Percentiles rank a stretch among this genome's conserved stretches.
Conservation (phyloP, 768 basidiomycete species). For the Trametes coccinea region DNA sequence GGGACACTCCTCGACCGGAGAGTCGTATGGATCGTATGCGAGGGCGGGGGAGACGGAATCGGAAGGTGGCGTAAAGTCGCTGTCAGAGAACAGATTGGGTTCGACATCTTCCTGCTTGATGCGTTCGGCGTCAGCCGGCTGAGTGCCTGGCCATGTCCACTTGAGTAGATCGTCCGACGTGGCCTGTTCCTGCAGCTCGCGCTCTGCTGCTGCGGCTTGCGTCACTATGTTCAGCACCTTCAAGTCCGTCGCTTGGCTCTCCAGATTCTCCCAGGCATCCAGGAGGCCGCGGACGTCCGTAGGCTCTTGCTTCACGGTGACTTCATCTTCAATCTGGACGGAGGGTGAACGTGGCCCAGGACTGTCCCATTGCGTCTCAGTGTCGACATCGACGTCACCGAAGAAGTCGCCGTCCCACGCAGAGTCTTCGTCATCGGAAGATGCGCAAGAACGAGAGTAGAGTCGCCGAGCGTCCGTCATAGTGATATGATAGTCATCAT, state of each 20-base stretch:
- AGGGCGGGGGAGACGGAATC: constrained; percentile 8
- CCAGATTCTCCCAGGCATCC: constrained; percentile 71
- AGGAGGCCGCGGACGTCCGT: constrained; percentile 63
- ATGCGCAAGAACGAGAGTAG: constrained; percentile 25
- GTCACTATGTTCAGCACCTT: constrained; percentile 46
- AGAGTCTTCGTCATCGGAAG: constrained; percentile 30
- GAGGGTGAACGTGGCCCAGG: constrained; percentile 66
- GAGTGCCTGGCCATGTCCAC: constrained; percentile 35
- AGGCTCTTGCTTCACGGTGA: constrained; percentile 58
- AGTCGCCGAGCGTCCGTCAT: constrained; percentile 41
- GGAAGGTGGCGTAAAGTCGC: constrained; percentile 15
- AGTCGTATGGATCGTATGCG: constrained; percentile 11
- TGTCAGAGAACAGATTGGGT: constrained; percentile 19
- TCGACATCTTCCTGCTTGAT: constrained; percentile 36
- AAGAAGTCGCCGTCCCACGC: constrained; percentile 40
- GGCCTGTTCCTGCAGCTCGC: constrained; percentile 25
- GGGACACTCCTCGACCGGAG: constrained; percentile 16
- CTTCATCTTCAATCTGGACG: constrained; percentile 42
- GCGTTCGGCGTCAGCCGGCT: constrained; percentile 22
- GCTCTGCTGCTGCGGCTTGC: constrained; percentile 36
- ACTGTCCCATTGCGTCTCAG: constrained; percentile 59
- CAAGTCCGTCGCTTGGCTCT: constrained; percentile 38
- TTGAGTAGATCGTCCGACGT: constrained; percentile 12
- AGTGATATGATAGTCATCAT: constrained; percentile 41
- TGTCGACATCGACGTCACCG: constrained; percentile 54